Evolutionary conservation across 2,329 filamentous ascomycete genomes (phyloP).

Genomic region (Aspergillus tanneri): DNA sequence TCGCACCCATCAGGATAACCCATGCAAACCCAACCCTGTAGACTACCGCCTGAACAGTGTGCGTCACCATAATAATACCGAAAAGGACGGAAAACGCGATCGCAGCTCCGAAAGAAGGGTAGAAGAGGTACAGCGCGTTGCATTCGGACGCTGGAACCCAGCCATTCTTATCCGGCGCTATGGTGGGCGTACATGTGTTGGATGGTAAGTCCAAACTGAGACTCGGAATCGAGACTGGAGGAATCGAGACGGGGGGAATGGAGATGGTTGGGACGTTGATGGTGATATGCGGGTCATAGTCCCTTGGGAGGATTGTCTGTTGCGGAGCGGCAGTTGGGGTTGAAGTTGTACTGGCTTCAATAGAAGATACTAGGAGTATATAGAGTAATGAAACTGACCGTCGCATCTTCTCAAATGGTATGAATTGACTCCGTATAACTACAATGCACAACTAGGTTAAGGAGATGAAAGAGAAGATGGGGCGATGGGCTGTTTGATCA

Average conservation of each 20-base stretch:
- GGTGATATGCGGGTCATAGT: conserved; percentile 4
- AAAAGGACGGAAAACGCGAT: conserved; percentile 39
- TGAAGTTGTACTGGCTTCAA: not conserved
- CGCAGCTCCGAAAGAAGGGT: conserved; percentile 39
- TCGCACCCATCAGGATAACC: conserved; percentile 47
- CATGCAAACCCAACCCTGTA: conserved; percentile 42
- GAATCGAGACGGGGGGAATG: not conserved
- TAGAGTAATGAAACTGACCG: no score
- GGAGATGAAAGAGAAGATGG: not conserved
- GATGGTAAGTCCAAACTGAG: not conserved
- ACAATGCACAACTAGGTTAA: no score
- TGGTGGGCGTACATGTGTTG: conserved; percentile 1
- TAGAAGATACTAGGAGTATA: not conserved
- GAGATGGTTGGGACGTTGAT: not conserved
- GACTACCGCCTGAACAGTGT: conserved; percentile 38
- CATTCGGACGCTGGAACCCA: not conserved
- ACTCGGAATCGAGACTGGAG: no score
- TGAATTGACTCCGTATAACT: no score
- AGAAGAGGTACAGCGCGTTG: conserved; percentile 26
- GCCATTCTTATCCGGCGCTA: not conserved
- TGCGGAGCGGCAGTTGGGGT: not conserved
- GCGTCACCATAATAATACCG: conserved; percentile 22
- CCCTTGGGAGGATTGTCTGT: not conserved
- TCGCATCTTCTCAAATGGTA: no score
- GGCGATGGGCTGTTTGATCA: no score